These are phyloP conservation scores for Ustilago sp. DNA, from an alignment of 1,284 basidiomycete species.

Conservation along the genomic window DNA sequence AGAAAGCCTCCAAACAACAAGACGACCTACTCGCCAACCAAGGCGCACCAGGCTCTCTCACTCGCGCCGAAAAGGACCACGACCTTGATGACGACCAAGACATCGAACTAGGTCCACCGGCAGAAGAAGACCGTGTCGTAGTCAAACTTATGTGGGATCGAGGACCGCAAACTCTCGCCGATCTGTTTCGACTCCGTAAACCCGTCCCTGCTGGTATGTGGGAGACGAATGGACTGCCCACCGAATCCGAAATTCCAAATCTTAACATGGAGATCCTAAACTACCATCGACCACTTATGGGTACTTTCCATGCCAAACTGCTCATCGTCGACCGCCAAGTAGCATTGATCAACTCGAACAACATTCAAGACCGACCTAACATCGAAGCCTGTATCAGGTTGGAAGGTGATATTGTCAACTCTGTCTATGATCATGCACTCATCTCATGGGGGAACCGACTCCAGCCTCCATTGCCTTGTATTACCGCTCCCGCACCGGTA, in stretches of 20 bases:
- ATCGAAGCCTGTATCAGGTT: constrained; percentile 68
- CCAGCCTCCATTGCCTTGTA: constrained; percentile 75
- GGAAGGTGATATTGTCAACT: constrained; percentile 79
- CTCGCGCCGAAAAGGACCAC: constrained; percentile 30
- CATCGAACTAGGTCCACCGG: constrained; percentile 42
- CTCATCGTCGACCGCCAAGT: constrained; percentile 80
- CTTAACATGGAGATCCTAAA: constrained; percentile 67
- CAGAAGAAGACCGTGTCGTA: constrained; percentile 55
- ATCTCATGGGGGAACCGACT: constrained; percentile 77
- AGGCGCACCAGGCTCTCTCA: constrained; percentile 45
- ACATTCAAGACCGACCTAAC: constrained; percentile 75
- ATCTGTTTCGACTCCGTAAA: constrained; percentile 65
- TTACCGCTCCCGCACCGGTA: constrained; percentile 68
- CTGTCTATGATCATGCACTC: constrained; percentile 80
- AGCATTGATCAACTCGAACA: constrained; percentile 80
- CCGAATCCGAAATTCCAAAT: constrained; percentile 58
- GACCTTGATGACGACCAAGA: constrained; percentile 21
- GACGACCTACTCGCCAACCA: constrained; percentile 24
- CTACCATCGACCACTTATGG: constrained; percentile 70
- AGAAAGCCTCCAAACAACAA: constrained; percentile 32
- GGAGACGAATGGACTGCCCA: constrained; percentile 64
- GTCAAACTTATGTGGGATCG: constrained; percentile 69
- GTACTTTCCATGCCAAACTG: constrained; percentile 84
- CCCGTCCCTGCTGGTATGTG: constrained; percentile 61
- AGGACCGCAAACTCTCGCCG: constrained; percentile 63